These are phyloP conservation scores for Breynia disticha DNA, from an alignment of 441 rosid genomes.

Conservation along the genomic window DNA sequence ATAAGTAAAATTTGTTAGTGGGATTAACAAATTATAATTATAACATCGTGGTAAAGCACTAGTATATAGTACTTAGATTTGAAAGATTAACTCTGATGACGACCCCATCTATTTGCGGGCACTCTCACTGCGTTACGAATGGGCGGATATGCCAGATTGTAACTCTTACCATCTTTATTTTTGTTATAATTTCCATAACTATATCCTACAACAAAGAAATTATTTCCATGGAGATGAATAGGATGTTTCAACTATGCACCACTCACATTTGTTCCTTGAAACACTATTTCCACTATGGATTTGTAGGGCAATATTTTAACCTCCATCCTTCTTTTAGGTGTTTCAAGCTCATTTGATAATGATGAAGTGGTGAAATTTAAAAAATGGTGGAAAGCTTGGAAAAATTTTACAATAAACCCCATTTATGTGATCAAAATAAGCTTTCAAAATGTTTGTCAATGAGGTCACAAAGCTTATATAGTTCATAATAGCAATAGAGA, in stretches of 20 bases:
- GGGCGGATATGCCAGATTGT: constrained; percentile 42
- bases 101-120: constrained; percentile 28
- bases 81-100: constrained; percentile 24
- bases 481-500: constrained; percentile 34
- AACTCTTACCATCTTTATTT: constrained; percentile 12
- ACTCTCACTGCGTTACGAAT: constrained; percentile 24
- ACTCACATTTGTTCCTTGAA: constrained; percentile 32
- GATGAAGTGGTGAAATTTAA: constrained; percentile 28
- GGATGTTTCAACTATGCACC: constrained; percentile 28
- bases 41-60: too few relatives aligned
- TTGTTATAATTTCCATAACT: constrained; percentile 38
- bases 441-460: constrained; percentile 27
- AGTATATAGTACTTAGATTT: too few relatives aligned
- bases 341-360: constrained; percentile 14
- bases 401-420: constrained; percentile 28
- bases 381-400: constrained; percentile 28
- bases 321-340: constrained; percentile 23
- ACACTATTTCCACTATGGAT: constrained; percentile 30
- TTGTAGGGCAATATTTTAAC: constrained; percentile 20
- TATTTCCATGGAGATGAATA: constrained; percentile 50
- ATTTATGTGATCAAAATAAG: constrained; percentile 25
- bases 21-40: too few relatives aligned
- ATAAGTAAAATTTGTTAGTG: too few relatives aligned
- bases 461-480: constrained; percentile 36
- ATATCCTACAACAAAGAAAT: constrained; percentile 34